A percentile compares a stretch with the other conserved stretches of the same genome.
Conservation (phyloP, 148 eudicot species). For the Cornus florida region DNA sequence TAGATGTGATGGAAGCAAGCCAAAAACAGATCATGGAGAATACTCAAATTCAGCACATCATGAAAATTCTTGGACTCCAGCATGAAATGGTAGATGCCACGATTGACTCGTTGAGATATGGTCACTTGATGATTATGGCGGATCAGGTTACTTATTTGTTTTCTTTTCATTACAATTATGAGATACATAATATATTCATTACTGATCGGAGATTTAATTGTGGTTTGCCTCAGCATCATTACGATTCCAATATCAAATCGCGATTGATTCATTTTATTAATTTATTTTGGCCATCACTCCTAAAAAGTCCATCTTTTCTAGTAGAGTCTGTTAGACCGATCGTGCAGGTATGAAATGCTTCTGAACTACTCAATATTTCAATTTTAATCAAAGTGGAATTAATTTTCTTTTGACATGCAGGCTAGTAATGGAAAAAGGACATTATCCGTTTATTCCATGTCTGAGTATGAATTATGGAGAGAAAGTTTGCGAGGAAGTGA, state of each 20-base stretch:
- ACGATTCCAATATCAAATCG: slow-evolving; percentile 96
- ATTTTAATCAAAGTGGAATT: not conserved
- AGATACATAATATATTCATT: too few species aligned
- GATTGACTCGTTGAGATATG: slow-evolving; percentile 35
- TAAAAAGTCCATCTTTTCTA: slow-evolving; percentile 70
- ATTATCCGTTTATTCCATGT: slow-evolving; percentile 71
- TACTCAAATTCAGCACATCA: slow-evolving; percentile 69
- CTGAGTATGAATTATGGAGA: slow-evolving; percentile 79
- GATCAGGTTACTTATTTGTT: slow-evolving; percentile 66
- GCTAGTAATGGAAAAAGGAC: slow-evolving; percentile 51
- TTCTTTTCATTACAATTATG: too few species aligned
- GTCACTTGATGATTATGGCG: slow-evolving; percentile 72
- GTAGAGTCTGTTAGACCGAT: slow-evolving; percentile 87
- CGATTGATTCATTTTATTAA: slow-evolving; percentile 82
- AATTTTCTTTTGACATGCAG: slow-evolving; percentile 30
- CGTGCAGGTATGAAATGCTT: slow-evolving; percentile 55
- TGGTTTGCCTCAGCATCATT: slow-evolving; percentile 67
- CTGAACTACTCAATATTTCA: not conserved
- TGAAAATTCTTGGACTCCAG: slow-evolving; percentile 85
- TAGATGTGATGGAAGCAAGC: slow-evolving; percentile 97
- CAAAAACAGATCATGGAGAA: slow-evolving; percentile 74
- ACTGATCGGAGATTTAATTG: not conserved
- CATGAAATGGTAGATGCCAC: slow-evolving; percentile 68
- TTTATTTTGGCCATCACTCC: slow-evolving; percentile 91
- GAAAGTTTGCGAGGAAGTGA: slow-evolving; percentile 43